Evolutionary conservation across 2,329 filamentous ascomycete species (phyloP), one percentile per base, ranked within the genome.

Genomic region (Aspergillus novoparasiticus): DNA sequence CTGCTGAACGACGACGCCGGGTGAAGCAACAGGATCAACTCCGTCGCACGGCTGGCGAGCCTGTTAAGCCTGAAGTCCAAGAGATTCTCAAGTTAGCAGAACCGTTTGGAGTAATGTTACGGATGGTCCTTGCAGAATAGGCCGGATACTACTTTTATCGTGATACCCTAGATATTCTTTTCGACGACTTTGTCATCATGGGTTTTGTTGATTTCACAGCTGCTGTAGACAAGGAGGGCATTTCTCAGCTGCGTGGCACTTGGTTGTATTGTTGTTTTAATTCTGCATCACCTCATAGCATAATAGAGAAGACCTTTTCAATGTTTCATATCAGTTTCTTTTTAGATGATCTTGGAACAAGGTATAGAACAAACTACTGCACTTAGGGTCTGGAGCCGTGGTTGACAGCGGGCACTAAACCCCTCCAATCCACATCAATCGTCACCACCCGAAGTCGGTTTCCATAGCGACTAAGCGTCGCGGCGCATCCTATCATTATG

Each of bases 21-120:
- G 85, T 87, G 10, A 91, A 89, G 81, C 88, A 86, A 69, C 91
- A 94, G 73, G 94, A 97, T 74, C 87, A 90, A 64, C 83, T 99
- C 59, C 86, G 92, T 67, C 84, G 93, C 59, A 90, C 86, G 50
- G 93, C 93, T 1, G 93, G 93, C 36, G 93, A 97, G 80, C 93
- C 93, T 1, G 82, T 84, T 58, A 97, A 97, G 80, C 93, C 93
- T 4, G 79, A 83, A 1, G 87, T 97, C n/a, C 82, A 79, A 28
- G 93, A 97, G 81, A 86, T 97, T 58, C 84, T 91, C 73, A 94
- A 93, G 76, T 79, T 97, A 73, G 87, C 87, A 70, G 90, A 92
- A 5, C 89, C 90, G 66, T 97, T 97, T 77, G 78, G 94, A 75
- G 82, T 86, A 57, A 95, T 96, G 91, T 79, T 97, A 73, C 87